Base-by-base conservation (phyloP, 1,284 basidiomycete genomes). In the Ganoderma boninense region DNA sequence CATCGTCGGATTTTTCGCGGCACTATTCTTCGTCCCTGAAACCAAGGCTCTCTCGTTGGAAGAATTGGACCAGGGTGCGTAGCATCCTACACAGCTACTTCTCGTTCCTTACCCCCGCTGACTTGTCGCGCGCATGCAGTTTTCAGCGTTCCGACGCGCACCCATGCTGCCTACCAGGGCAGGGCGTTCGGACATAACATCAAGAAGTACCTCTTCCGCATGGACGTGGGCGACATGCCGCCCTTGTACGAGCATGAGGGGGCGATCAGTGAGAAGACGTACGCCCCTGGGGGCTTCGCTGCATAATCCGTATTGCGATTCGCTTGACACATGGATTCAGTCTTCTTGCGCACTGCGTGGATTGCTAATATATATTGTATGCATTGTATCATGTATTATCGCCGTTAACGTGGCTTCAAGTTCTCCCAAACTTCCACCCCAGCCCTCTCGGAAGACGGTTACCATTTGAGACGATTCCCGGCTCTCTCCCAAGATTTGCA, bases 1-100 rank as follows among this genome's bases (percentile, higher is more conserved):
- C 71, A 76, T 85, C 16, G 64, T 87, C 52, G 84, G 85, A 1
- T 87, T 85, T 76, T 60, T 89, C 44, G 82, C 86, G 16, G 82
- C 89, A 62, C 81, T 90, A n/a, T 77, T 89, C 23, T 89, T 91
- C 70, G 84, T 93, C 6, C 92, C 91, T 23, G 93, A 95, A 83
- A 95, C 94, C 26, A 95, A 93, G 81, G 86, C 88, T 0, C 85
- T 89, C 66, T 90, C 92, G 0, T 85, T 95, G 13, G 93, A 95
- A 76, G 88, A 90, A 76, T 79, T 90, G 35, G 87, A 90, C 71
- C 80, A 67, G 78, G 62, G 62, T 63, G 13, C 32, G n/a, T n/a
- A n/a, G 43, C 18, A 20, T 13, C 20, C 32, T n/a, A 14, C 16
- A 8, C n/a, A 11, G 2, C n/a, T n/a, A n/a, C 35, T 2, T 29